Percentiles rank a stretch among this genome's conserved stretches.
Conservation (phyloP, 2,329 filamentous ascomycete genomes). For the Penicillium janthinellum region DNA sequence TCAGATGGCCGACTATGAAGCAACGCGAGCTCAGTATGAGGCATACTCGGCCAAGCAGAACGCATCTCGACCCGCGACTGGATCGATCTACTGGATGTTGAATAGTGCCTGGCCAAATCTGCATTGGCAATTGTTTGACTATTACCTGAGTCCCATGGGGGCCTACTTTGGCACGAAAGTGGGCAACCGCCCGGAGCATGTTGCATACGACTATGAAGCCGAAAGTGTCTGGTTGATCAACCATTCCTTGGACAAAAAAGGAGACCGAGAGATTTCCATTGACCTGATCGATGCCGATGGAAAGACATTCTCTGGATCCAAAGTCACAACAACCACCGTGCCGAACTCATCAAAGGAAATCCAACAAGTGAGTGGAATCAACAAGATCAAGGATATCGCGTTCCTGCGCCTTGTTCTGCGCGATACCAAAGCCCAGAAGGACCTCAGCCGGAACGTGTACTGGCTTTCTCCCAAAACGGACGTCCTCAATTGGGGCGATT, state of each 20-base stretch:
- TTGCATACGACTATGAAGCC: conserved; percentile 57
- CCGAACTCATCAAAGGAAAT: conserved; percentile 52
- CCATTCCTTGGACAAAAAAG: conserved; percentile 47
- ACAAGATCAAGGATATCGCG: conserved; percentile 45
- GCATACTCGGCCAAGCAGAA: conserved; percentile 57
- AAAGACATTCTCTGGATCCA: conserved; percentile 41
- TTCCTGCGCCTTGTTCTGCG: conserved; percentile 56
- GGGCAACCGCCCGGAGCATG: conserved; percentile 54
- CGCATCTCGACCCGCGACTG: conserved; percentile 57
- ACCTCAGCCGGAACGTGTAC: conserved; percentile 62
- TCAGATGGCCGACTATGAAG: conserved; percentile 67
- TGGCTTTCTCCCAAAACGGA: conserved; percentile 57
- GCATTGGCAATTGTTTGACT: conserved; percentile 68
- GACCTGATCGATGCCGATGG: conserved; percentile 57
- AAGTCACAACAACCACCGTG: conserved; percentile 37
- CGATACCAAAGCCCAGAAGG: conserved; percentile 27
- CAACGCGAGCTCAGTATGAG: conserved; percentile 62
- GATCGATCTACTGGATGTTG: conserved; percentile 68
- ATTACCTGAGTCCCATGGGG: conserved; percentile 61
- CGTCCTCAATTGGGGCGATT: conserved; percentile 57
- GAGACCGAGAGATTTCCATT: conserved; percentile 48
- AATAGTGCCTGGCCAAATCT: conserved; percentile 66
- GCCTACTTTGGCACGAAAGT: conserved; percentile 63
- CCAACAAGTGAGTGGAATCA: conserved; percentile 33
- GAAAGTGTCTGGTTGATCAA: conserved; percentile 57